phyloP scores from a whole-genome alignment of 805 yeast species.

The Yarrowia porcina region DNA sequence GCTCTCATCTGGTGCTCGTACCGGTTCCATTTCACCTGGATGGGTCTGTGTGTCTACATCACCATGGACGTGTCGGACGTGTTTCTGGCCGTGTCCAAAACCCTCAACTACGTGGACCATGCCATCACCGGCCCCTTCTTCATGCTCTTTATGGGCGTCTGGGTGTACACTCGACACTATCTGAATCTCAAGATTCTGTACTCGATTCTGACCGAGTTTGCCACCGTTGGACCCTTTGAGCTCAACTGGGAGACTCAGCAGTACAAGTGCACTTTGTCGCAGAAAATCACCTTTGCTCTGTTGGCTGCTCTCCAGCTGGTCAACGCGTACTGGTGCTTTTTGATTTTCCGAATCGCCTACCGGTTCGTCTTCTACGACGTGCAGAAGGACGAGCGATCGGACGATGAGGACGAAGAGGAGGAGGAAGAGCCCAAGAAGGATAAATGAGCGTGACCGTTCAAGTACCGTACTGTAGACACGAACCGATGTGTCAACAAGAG shows the following conservation, averaged over 20 bases:
- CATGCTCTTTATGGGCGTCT: constrained; percentile 59
- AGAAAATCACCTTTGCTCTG: constrained; percentile 78
- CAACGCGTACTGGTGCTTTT: constrained; percentile 81
- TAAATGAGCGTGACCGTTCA: not conserved
- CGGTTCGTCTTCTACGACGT: constrained; percentile 61
- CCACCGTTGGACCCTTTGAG: constrained; percentile 74
- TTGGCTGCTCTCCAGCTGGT: constrained; percentile 79
- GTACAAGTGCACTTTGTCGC: constrained; percentile 94
- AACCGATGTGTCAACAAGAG: no score
- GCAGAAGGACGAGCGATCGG: constrained; percentile 80
- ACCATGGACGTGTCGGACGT: constrained; percentile 97
- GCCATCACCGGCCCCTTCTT: constrained; percentile 61
- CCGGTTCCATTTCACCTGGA: constrained; percentile 93
- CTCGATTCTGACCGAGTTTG: constrained; percentile 68
- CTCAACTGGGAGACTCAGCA: constrained; percentile 87
- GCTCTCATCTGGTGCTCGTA: constrained; percentile 82
- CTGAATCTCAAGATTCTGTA: constrained; percentile 69
- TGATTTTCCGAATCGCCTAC: constrained; percentile 73
- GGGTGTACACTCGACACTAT: constrained; percentile 90
- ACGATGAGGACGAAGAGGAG: constrained; percentile 63
- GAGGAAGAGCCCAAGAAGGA: constrained; percentile 36
- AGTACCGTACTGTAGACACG: no score
- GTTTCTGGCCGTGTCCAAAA: constrained; percentile 78
- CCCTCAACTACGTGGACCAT: constrained; percentile 80
- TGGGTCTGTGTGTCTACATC: constrained; percentile 85